Conservation (phyloP, 208 protist genomes). For the Crithidia acanthocephali region DNA sequence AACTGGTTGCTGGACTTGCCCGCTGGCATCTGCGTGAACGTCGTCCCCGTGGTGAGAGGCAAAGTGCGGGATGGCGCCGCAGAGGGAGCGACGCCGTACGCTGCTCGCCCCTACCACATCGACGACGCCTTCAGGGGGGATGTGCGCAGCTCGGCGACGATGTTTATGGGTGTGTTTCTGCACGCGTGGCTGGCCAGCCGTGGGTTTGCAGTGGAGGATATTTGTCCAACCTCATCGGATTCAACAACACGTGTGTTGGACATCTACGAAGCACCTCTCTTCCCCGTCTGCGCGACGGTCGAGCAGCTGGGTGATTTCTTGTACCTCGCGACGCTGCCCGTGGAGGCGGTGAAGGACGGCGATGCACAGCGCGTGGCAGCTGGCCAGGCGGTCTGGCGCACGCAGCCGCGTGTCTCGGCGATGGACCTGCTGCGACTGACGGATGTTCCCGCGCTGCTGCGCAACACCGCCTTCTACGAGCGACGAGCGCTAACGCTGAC, state of each 20-base stretch:
- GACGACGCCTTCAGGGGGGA: conserved; percentile 42
- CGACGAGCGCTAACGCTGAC: conserved; percentile 35
- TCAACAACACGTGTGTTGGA: conserved; percentile 13
- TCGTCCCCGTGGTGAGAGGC: conserved; percentile 34
- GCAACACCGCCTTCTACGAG: conserved; percentile 40
- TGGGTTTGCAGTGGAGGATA: conserved; percentile 25
- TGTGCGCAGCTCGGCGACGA: conserved; percentile 22
- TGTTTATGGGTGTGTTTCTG: conserved; percentile 41
- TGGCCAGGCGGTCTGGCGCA: conserved; percentile 36
- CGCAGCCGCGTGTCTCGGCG: conserved; percentile 42
- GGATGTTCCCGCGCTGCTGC: conserved; percentile 28
- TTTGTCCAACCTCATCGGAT: conserved; percentile 10
- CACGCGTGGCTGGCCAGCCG: conserved; percentile 37
- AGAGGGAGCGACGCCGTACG: conserved; percentile 10
- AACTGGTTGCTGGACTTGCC: conserved; percentile 48
- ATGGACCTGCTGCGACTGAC: conserved; percentile 41
- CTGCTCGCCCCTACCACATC: conserved; percentile 50
- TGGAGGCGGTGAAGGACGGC: background rate
- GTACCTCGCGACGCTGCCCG: conserved; percentile 29
- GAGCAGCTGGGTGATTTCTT: conserved; percentile 39
- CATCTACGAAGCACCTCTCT: conserved; percentile 40
- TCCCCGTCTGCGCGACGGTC: conserved; percentile 37
- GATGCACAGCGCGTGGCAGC: conserved; percentile 18
- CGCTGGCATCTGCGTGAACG: conserved; percentile 32
- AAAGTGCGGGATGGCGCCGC: background rate